Evolutionary conservation across 2,329 filamentous ascomycete genomes (phyloP).

Genomic region (Fusarium sacchari): DNA sequence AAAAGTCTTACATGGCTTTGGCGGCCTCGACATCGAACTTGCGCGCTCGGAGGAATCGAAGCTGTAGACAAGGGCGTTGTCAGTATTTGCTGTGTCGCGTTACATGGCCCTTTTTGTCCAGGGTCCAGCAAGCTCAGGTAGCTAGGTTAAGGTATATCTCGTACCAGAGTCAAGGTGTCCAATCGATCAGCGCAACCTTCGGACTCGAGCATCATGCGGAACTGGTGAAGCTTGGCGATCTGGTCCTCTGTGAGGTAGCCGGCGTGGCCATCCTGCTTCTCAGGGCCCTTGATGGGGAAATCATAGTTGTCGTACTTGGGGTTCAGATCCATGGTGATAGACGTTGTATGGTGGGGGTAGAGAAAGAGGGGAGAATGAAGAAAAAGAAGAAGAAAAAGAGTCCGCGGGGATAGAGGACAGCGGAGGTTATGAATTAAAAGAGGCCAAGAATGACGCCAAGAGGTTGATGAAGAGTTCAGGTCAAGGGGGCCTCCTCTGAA

Average conservation of each 20-base stretch:
- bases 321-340: constrained; percentile 66
- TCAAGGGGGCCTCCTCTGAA: constrained; percentile 33
- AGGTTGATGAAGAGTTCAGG: constrained; percentile 16
- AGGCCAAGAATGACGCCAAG: constrained; percentile 13
- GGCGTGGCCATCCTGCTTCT: constrained; percentile 79
- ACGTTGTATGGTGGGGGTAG: constrained; percentile 39
- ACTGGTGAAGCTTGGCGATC: constrained; percentile 87
- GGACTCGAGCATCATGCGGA: constrained; percentile 85
- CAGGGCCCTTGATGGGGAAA: constrained; percentile 82
- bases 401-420: constrained; percentile 8
- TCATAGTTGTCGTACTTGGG: constrained; percentile 97
- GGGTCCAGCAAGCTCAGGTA: constrained; percentile 4
- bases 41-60: constrained; percentile 91
- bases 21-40: constrained; percentile 90
- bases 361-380: constrained; percentile 1
- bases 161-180: constrained; percentile 90
- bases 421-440: constrained; percentile 1
- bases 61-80: constrained; percentile 54
- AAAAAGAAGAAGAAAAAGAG: constrained; percentile 3
- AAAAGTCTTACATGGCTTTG: constrained; percentile 78
- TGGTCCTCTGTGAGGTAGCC: constrained; percentile 88
- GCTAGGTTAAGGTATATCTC: constrained; percentile 44
- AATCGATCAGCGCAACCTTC: constrained; percentile 84
- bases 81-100: constrained; percentile 15
- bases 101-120: constrained; percentile 10